Base-by-base conservation (phyloP, 306 rosid species). In the Glycine latifolia region DNA sequence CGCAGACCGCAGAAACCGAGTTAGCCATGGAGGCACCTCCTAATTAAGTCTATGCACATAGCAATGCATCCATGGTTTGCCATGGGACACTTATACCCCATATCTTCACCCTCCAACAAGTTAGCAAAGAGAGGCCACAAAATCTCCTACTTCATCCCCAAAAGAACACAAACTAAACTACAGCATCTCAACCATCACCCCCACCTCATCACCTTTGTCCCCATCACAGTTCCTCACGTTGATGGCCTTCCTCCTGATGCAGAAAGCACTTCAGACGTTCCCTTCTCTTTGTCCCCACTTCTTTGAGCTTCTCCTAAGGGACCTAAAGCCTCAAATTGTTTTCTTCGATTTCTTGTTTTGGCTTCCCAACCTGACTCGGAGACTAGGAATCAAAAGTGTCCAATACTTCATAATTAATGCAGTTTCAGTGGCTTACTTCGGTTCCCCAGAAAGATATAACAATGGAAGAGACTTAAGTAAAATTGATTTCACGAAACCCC, bases 31-130 rank as follows among this genome's bases (percentile, higher is more conserved):
- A 82, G 73, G 0, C 60, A 7, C 0, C 54, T 44, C 0, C 74
- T 10, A 20, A 20, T 0, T n/a, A n/a, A n/a, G n/a, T 1, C 20
- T 20, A 20, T 86, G 31, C 89, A 86, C 61, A 82, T 86, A 60
- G 84, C 86, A 2, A 82, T 86, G 84, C 74, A 50, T 49, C 89
- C 89, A 33, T 86, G 82, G 86, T 82, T 86, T 47, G 89, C 89
- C 0, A 68, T 82, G 86, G 89, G 89, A 0, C 86, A 82, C 76
- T n/a, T 78, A n/a, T 17, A 78, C 53, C 14, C 84, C 86, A 47
- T 79, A 13, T 69, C 82, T 86, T 33, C 84, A 86, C 11, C 76
- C 54, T 79, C 89, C 7, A 86, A 74, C 71, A 86, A 82, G 31
- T 41, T 86, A 52, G 89, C 89, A 0, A 79, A 46, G 7, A 74